Base-by-base conservation (phyloP, 139 green algal genomes). In the Zygnema cylindricum region DNA sequence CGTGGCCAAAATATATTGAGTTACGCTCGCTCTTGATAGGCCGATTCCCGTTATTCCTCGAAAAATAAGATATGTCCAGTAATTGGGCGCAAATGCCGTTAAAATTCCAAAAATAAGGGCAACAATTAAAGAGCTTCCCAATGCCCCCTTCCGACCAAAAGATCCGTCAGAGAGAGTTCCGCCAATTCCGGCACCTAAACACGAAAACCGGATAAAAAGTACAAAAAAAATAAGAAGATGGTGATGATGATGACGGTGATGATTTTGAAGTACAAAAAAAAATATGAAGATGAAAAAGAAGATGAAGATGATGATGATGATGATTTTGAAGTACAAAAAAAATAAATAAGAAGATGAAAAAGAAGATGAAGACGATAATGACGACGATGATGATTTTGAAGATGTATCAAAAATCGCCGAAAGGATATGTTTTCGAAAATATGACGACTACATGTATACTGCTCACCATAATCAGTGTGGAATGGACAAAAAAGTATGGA, bases 101-200 rank as follows among this genome's bases (percentile, higher is more conserved):
- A 85, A 54, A 23, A 85, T 23, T 39, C 77, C 77, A 41, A 85
- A 85, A 54, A 54, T 41, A 82, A 39, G 39, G 7, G 77, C 33
- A 16, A 85, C 82, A 41, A 54, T 3, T 43, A 38, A 85, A 54
- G 77, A 75, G 49, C 39, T 11, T 54, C 57, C 33, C 3, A 85
- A 54, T 3, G 77, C 49, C 7, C 77, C 77, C 16, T 77, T 75
- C 11, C 77, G 3, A 25, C 77, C 77, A 7, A 85, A 54, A 11
- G 7, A 39, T 3, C 77, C 77, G 49, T 85, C 77, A 55, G 77
- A 75, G 39, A 85, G 77, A 54, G 33, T 40, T 69, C 77, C 77
- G 82, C 82, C 57, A 41, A 77, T 11, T 39, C 77, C 77, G 11
- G 77, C 77, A 85, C 77, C 77, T 85, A 54, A 79, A n/a, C n/a